These are phyloP conservation scores for Solanum gracilifrons DNA, from an alignment of 257 asterid species.

Conservation along the genomic window DNA sequence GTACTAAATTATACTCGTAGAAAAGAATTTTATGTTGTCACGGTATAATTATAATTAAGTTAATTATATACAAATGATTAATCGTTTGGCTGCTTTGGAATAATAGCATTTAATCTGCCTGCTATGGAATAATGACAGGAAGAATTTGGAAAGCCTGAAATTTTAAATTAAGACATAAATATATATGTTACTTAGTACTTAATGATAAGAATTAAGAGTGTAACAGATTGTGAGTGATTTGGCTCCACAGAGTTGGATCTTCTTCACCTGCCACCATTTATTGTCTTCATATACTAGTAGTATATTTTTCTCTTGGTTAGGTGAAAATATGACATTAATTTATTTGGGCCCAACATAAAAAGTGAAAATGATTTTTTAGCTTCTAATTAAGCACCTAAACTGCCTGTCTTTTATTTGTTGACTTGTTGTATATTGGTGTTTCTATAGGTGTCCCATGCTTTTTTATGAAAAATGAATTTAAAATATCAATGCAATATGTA, in stretches of 20 bases:
- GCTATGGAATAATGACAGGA: neutral
- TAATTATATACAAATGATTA: neutral
- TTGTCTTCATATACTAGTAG: neutral
- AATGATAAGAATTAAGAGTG: neutral
- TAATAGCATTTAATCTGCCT: neutral
- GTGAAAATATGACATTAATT: neutral
- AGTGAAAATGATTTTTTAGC: neutral
- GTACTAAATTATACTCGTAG: too few species aligned
- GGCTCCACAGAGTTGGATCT: neutral
- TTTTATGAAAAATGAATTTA: neutral
- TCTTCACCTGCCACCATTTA: neutral
- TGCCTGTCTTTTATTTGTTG: neutral
- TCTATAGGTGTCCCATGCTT: neutral
- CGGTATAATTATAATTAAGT: neutral
- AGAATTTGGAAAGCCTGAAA: neutral
- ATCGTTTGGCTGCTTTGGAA: neutral
- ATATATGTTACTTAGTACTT: neutral
- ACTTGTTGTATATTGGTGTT: neutral
- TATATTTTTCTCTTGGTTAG: neutral
- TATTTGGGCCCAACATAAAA: neutral
- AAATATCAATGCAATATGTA: neutral
- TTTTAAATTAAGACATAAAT: neutral
- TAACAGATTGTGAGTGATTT: neutral
- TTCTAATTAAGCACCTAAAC: neutral
- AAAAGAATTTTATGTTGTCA: too few species aligned